Evolutionary conservation across 331 rosid genomes (phyloP).

Genomic region (Malus hybrid): DNA sequence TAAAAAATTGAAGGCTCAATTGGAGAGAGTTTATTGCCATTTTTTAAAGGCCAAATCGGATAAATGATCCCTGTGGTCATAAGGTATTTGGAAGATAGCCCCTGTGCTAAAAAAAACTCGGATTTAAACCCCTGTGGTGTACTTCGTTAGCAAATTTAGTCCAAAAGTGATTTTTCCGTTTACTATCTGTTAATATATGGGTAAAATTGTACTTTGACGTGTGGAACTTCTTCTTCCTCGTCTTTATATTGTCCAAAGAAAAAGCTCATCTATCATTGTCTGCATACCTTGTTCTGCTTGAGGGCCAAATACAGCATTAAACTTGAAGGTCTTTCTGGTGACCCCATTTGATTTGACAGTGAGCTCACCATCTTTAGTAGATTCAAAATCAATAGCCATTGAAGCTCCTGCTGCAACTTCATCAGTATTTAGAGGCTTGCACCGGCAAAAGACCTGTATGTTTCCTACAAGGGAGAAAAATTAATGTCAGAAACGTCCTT

Average conservation of each 20-base stretch:
- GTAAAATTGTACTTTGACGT: no score
- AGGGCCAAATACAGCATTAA: constrained; percentile 85
- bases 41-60: no score
- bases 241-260: neutral
- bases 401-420: constrained; percentile 67
- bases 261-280: neutral
- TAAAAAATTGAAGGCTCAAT: no score
- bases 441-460: constrained; percentile 92
- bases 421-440: constrained; percentile 74
- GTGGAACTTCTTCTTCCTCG: no score
- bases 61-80: no score
- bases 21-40: no score
- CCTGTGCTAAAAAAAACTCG: no score
- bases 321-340: constrained; percentile 64
- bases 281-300: constrained; percentile 77
- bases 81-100: no score
- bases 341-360: constrained; percentile 69
- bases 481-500: constrained; percentile 18
- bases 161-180: no score
- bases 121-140: no score
- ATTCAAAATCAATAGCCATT: constrained; percentile 75
- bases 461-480: constrained; percentile 53
- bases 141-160: no score
- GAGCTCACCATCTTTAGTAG: constrained; percentile 80
- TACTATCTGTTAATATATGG: no score